Evolutionary conservation across 495 filamentous ascomycete species (phyloP).

Genomic region (Pyrenula aspistea): DNA sequence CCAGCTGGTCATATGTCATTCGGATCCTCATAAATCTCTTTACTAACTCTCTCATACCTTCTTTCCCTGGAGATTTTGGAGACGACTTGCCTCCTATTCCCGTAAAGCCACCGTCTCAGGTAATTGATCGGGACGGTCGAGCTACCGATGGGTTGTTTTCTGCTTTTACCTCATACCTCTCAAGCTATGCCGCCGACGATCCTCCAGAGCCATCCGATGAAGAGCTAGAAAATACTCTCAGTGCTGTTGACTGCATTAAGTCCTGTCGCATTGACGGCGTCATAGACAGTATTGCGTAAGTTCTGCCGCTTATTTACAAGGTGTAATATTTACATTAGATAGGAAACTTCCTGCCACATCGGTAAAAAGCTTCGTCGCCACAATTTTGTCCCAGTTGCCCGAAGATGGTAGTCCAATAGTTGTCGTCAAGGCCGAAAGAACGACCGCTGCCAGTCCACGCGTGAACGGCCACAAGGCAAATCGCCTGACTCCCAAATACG

Average conservation of each 20-base stretch:
- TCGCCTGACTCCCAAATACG: slow-evolving; percentile 52
- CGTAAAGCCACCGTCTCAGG: slow-evolving; percentile 78
- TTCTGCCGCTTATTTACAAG: slow-evolving; percentile 4
- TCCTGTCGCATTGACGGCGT: slow-evolving; percentile 77
- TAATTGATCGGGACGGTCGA: slow-evolving; percentile 78
- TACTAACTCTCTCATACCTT: slow-evolving; percentile 80
- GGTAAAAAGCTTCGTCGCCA: slow-evolving; percentile 54
- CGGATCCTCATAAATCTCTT: slow-evolving; percentile 93
- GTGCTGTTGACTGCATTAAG: slow-evolving; percentile 88
- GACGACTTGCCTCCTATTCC: slow-evolving; percentile 75
- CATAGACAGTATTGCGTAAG: slow-evolving; percentile 73
- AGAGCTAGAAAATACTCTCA: slow-evolving; percentile 88
- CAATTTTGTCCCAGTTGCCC: slow-evolving; percentile 72
- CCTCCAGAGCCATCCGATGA: slow-evolving; percentile 95
- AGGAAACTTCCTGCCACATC: slow-evolving; percentile 59
- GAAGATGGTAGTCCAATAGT: slow-evolving; percentile 79
- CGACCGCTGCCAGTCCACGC: slow-evolving; percentile 31
- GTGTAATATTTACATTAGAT: slow-evolving; percentile 1
- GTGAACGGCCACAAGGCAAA: slow-evolving; percentile 45
- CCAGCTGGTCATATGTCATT: slow-evolving; percentile 79
- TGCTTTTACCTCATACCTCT: slow-evolving; percentile 88
- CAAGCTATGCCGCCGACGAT: slow-evolving; percentile 96
- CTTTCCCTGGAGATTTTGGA: slow-evolving; percentile 45
- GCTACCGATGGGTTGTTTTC: slow-evolving; percentile 79
- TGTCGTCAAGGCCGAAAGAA: slow-evolving; percentile 72